Conservation (phyloP, 1,284 basidiomycete genomes). For the Ustilago trichophora region DNA sequence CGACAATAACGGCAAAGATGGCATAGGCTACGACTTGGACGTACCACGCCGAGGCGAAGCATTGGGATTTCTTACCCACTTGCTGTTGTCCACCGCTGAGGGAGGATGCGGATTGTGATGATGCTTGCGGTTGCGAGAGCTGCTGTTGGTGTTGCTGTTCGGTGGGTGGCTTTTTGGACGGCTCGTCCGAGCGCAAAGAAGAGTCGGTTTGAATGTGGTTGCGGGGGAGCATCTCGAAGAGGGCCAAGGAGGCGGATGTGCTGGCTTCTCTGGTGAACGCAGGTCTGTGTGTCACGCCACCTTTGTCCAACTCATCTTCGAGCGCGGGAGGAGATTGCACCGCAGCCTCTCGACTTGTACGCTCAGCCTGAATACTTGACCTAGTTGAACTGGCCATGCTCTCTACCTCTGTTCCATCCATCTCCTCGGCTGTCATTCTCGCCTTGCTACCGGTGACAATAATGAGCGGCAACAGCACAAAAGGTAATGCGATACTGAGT, state of each 20-base stretch:
- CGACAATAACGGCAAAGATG: constrained; percentile 43
- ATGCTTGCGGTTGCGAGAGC: no score
- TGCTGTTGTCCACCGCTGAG: no score
- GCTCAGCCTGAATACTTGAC: constrained; percentile 5
- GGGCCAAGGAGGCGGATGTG: constrained; percentile 7
- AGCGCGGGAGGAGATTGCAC: no score
- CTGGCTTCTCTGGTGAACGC: background rate
- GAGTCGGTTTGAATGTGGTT: no score
- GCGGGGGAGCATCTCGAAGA: constrained; percentile 10
- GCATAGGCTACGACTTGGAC: constrained; percentile 27
- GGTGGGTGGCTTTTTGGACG: background rate
- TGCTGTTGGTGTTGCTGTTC: no score
- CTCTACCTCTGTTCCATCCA: background rate
- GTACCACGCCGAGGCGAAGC: constrained; percentile 42
- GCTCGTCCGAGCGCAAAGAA: no score
- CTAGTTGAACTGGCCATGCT: constrained; percentile 7
- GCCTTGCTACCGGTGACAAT: constrained; percentile 51
- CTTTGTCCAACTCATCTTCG: no score
- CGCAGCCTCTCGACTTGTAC: no score
- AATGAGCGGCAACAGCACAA: constrained; percentile 60
- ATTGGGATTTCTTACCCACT: constrained; percentile 4
- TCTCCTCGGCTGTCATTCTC: constrained; percentile 44
- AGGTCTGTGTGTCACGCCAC: background rate
- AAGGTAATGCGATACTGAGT: constrained; percentile 86
- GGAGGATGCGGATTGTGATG: no score